Conservation (phyloP, 768 basidiomycete species). For the Tulasnella calospora region DNA sequence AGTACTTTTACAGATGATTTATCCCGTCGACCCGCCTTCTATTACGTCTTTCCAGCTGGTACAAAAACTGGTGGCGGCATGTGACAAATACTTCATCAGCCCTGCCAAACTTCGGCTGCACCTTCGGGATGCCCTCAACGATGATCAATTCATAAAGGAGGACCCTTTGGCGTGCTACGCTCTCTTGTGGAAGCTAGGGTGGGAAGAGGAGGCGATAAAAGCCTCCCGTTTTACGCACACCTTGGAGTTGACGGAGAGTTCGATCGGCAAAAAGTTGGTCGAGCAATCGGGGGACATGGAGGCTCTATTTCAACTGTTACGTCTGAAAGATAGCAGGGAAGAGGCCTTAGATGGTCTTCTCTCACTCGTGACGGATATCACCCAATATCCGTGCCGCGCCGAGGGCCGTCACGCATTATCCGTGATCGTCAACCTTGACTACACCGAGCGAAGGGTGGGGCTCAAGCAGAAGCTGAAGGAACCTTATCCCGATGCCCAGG, state of each 20-base stretch:
- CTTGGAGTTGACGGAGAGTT: not conserved
- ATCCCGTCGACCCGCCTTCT: not conserved
- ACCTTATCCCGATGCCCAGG: not conserved
- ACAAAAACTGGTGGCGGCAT: not conserved
- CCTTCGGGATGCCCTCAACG: not conserved
- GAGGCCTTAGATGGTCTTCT: not conserved
- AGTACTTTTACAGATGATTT: not conserved
- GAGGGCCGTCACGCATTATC: not conserved
- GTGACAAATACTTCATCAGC: constrained; percentile 2
- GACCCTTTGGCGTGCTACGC: not conserved
- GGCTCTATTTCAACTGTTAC: not conserved
- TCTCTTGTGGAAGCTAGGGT: not conserved
- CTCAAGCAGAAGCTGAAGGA: not conserved
- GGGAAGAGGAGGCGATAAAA: not conserved
- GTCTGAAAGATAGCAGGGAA: not conserved
- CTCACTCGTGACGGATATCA: not conserved
- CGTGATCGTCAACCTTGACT: not conserved
- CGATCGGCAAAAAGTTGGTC: not conserved
- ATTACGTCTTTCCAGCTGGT: not conserved
- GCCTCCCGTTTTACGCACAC: not conserved
- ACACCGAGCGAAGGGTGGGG: not conserved
- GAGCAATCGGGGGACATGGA: not conserved
- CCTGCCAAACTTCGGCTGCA: not conserved
- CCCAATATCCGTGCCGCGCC: not conserved
- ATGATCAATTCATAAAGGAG: not conserved